Evolutionary conservation across 2,329 filamentous ascomycete genomes (phyloP), one percentile per base, ranked within the genome.

Genomic region (Venturia nashicola): DNA sequence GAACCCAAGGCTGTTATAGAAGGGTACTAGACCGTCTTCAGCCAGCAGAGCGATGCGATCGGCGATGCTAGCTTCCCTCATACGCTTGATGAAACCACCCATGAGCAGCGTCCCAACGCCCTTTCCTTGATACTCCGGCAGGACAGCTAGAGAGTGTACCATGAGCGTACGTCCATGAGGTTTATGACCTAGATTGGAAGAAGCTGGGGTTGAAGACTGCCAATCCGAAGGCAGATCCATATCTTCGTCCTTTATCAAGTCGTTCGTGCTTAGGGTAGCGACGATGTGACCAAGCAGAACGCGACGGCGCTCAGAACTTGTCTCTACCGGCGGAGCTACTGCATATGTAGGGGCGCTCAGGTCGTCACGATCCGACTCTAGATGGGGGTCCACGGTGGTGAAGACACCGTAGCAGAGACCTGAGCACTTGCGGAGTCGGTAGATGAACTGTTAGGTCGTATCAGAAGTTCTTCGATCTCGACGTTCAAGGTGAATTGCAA

Each of bases 361-460:
- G 14, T 57, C 32, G 68, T 85, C 76, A 64, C 34, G 27, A 23
- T 63, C n/a, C n/a, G 20, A 75, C 69, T 76, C 74, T 67, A 81
- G 80, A 64, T 73, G 72, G 20, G 65, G 51, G 69, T 74, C 69
- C 69, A 80, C 71, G 66, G 82, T 84, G 66, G 88, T 89, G 78
- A 93, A 96, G 64, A 96, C 76, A 36, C 91, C 92, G 62, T 92
- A 79, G 72, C 84, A 88, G 64, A 96, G 82, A 71, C 92, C 88
- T 46, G 88, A 86, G 72, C 88, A 92, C 70, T 79, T 82, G 34
- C 81, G 83, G 34, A 96, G 82, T 66, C 90, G 88, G 75, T 95
- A 95, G 64, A 82, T 77, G 70, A 94, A 85, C 89, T 93, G 71
- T 34, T 48, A 40, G 54, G 36, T 18, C 32, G 16, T 11, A 48